Conservation (phyloP, 768 basidiomycete genomes). For the Boletus sensibilis region DNA sequence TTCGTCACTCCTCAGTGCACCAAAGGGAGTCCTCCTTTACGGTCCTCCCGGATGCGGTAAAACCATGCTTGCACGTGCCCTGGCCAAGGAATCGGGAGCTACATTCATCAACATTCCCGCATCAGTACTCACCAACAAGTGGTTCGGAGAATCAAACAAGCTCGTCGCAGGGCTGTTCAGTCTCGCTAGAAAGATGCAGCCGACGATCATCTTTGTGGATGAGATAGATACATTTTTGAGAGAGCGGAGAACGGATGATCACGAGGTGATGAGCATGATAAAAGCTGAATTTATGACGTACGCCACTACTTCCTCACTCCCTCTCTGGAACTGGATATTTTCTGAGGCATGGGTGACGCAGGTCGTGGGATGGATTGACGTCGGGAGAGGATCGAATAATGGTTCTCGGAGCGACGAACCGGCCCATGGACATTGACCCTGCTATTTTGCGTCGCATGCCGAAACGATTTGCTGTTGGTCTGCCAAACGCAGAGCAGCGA, state of each 20-base stretch:
- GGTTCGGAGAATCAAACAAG: slow-evolving; percentile 92
- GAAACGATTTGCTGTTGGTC: slow-evolving; percentile 83
- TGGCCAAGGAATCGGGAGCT: slow-evolving; percentile 95
- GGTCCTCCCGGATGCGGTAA: slow-evolving; percentile 99
- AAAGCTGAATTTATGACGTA: slow-evolving; percentile 95
- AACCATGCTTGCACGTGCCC: slow-evolving; percentile 98
- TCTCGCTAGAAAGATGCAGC: slow-evolving; percentile 89
- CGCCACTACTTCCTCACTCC: slow-evolving; percentile 26
- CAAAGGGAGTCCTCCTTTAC: slow-evolving; percentile 93
- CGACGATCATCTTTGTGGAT: slow-evolving; percentile 97
- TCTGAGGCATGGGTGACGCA: slow-evolving; percentile 26
- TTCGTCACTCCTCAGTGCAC: slow-evolving; percentile 82
- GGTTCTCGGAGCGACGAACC: slow-evolving; percentile 92
- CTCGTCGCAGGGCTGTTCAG: slow-evolving; percentile 93
- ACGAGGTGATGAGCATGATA: slow-evolving; percentile 99
- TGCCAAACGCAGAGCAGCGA: slow-evolving; percentile 79
- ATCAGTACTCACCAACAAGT: slow-evolving; percentile 73
- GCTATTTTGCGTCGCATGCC: slow-evolving; percentile 97
- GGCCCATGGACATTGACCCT: slow-evolving; percentile 87
- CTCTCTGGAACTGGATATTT: slow-evolving; percentile 1
- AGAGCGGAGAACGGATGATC: slow-evolving; percentile 83
- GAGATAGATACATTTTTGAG: slow-evolving; percentile 96
- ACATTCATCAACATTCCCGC: slow-evolving; percentile 91
- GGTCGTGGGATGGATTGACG: slow-evolving; percentile 92
- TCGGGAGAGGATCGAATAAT: slow-evolving; percentile 80